phyloP scores from a whole-genome alignment of 257 asterid genomes.

The Cruciata laevipes region DNA sequence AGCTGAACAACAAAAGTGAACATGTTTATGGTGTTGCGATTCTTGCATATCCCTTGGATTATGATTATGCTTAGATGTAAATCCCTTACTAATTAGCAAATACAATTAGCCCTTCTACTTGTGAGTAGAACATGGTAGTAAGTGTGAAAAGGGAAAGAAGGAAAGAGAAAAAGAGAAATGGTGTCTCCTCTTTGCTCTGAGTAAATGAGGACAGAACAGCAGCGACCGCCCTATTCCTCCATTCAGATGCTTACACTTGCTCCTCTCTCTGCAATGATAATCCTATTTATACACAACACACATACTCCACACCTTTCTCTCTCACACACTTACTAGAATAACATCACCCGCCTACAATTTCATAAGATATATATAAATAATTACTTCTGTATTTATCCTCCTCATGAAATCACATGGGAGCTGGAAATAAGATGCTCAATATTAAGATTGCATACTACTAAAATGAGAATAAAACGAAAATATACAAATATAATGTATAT shows the following conservation, averaged over 20 bases:
- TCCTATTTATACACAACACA: background rate
- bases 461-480: too few species aligned
- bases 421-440: too few species aligned
- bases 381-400: background rate
- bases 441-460: background rate
- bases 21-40: too few species aligned
- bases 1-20: too few species aligned
- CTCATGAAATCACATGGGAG: background rate
- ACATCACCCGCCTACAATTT: background rate
- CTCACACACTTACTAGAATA: background rate
- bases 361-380: too few species aligned
- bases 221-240: conserved; percentile 50
- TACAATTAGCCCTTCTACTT: background rate
- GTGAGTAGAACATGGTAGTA: background rate
- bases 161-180: too few species aligned
- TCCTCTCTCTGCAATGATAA: conserved; percentile 4
- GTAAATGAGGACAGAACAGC: conserved; percentile 28
- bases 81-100: too few species aligned
- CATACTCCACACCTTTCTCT: background rate
- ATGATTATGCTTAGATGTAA: too few species aligned
- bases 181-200: conserved; percentile 5
- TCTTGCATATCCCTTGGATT: too few species aligned
- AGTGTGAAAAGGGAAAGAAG: background rate
- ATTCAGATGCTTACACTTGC: conserved; percentile 39
- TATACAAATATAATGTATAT: too few species aligned